A percentile compares a stretch with the other conserved stretches of the same genome.
These are phyloP conservation scores for Arachis stenosperma DNA, from an alignment of 306 rosid species.

Conservation along the genomic window DNA sequence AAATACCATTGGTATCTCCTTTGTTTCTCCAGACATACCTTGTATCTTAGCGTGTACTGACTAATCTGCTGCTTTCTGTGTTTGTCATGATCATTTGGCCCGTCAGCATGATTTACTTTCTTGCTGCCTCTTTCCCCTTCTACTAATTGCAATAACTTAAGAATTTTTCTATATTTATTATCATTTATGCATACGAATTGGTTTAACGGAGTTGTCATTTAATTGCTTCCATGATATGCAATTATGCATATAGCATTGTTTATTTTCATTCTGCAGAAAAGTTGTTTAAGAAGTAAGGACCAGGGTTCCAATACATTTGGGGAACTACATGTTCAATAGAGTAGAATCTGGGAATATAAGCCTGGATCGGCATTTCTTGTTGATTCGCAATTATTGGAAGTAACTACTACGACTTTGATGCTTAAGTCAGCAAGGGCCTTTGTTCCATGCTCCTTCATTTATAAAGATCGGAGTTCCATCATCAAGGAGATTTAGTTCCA, in stretches of 20 bases:
- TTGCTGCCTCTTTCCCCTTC: conserved; percentile 23
- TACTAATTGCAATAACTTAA: not conserved
- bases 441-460: too few relatives aligned
- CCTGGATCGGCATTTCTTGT: too few relatives aligned
- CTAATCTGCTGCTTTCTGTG: conserved; percentile 12
- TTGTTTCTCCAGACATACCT: not conserved
- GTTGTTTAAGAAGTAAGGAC: too few relatives aligned
- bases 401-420: too few relatives aligned
- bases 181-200: conserved; percentile 16
- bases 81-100: conserved; percentile 25
- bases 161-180: conserved; percentile 27
- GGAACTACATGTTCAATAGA: too few relatives aligned
- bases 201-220: conserved; percentile 24
- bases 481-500: too few relatives aligned
- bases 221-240: not conserved
- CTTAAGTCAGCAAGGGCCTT: too few relatives aligned
- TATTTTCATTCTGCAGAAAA: not conserved
- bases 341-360: too few relatives aligned
- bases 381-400: too few relatives aligned
- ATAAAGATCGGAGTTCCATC: too few relatives aligned
- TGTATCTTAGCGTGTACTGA: conserved; percentile 2
- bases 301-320: too few relatives aligned
- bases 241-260: conserved; percentile 1
- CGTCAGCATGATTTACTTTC: not conserved
- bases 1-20: too few relatives aligned